phyloP scores from a whole-genome alignment of 169 alveolate species.

The Eimeria falciformis region DNA sequence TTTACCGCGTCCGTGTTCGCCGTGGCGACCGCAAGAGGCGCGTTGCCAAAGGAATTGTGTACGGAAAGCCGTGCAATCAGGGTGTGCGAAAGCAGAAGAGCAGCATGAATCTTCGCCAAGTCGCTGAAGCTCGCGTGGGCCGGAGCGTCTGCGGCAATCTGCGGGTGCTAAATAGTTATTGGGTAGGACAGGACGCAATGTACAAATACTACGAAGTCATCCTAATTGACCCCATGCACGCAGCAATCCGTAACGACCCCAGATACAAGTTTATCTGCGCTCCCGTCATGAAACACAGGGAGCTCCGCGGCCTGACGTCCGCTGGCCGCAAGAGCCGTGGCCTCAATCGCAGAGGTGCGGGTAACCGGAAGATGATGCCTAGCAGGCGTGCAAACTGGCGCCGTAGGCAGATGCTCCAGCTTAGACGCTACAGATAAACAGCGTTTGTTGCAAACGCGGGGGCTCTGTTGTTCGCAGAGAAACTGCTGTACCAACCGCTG shows the following conservation, averaged over 20 bases:
- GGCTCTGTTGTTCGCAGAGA: background rate
- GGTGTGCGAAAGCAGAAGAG: conserved; percentile 97
- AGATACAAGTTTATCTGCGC: conserved; percentile 98
- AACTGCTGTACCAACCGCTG: background rate
- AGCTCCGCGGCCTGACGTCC: conserved; percentile 97
- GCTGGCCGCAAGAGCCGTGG: conserved; percentile 95
- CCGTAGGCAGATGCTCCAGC: conserved; percentile 95
- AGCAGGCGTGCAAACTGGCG: conserved; percentile 96
- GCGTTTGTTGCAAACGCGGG: background rate
- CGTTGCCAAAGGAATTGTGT: conserved; percentile 98
- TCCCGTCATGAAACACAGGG: conserved; percentile 98
- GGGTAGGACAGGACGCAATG: conserved; percentile 99
- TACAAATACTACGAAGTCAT: conserved; percentile 99
- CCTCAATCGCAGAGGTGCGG: conserved; percentile 96
- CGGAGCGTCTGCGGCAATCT: conserved; percentile 95
- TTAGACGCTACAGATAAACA: conserved; percentile 96
- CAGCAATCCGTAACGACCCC: conserved; percentile 98
- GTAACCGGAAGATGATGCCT: conserved; percentile 96
- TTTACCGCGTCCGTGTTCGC: conserved; percentile 99
- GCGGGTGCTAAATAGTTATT: conserved; percentile 99
- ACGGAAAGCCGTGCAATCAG: conserved; percentile 99
- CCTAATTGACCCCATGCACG: conserved; percentile 98
- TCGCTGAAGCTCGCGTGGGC: conserved; percentile 99
- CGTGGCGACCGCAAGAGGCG: conserved; percentile 99
- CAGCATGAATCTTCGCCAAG: conserved; percentile 95